A percentile compares a stretch with the other conserved stretches of the same genome.
phyloP scores from a whole-genome alignment of 1,139 yeast genomes.

The Suhomyces terraborum region DNA sequence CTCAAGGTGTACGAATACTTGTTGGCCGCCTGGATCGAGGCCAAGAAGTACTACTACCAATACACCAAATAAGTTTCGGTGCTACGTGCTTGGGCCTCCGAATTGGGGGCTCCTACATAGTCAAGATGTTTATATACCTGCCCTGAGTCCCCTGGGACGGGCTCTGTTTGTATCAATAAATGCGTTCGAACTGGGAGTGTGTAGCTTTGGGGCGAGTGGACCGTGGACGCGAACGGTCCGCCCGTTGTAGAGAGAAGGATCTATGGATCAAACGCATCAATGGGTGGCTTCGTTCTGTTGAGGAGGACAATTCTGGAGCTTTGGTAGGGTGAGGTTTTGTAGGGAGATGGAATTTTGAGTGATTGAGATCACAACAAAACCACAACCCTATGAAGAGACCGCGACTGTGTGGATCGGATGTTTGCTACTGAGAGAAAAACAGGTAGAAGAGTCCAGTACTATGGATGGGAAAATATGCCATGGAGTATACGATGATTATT shows the following conservation, averaged over 20 bases:
- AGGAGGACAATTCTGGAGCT: too few species aligned
- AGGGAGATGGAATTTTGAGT: background rate
- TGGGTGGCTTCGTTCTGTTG: too few species aligned
- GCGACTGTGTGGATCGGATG: too few species aligned
- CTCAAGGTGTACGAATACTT: slow-evolving; percentile 27
- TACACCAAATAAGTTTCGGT: slow-evolving; percentile 1
- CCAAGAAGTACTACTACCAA: slow-evolving; percentile 12
- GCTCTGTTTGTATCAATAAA: slow-evolving; percentile 4
- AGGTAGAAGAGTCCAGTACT: too few species aligned
- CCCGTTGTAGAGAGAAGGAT: too few species aligned
- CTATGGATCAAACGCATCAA: too few species aligned
- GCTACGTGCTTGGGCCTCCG: background rate
- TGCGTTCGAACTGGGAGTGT: background rate
- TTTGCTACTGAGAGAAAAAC: too few species aligned
- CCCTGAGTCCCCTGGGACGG: background rate
- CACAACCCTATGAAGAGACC: background rate
- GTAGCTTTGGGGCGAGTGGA: background rate
- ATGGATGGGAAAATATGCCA: too few species aligned
- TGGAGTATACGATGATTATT: too few species aligned
- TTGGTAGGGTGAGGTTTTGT: background rate
- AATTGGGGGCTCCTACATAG: too few species aligned
- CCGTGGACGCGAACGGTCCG: too few species aligned
- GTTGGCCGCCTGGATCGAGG: slow-evolving; percentile 20
- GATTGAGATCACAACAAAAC: too few species aligned
- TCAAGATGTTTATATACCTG: background rate